A percentile compares a stretch with the other conserved stretches of the same genome.
These are phyloP conservation scores for Penstemon barbatus DNA, from an alignment of 257 asterid genomes.

Conservation along the genomic window DNA sequence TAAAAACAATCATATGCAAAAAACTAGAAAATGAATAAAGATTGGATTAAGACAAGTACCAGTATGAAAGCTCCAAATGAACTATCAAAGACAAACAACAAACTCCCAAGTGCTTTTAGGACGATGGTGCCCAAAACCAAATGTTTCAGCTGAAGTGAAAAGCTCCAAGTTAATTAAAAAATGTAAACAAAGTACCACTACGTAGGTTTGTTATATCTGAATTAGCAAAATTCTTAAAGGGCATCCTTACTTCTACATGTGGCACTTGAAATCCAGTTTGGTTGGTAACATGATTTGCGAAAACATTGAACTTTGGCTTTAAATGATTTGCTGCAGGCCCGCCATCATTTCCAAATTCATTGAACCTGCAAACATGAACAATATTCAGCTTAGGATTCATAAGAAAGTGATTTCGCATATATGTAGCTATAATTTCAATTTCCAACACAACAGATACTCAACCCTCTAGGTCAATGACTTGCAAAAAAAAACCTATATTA, in stretches of 20 bases:
- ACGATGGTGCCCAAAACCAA: constrained; percentile 70
- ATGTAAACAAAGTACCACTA: background rate
- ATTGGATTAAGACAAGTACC: constrained; percentile 39
- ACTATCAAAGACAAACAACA: constrained; percentile 80
- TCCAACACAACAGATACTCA: no score
- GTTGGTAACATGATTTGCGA: constrained; percentile 61
- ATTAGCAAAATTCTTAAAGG: background rate
- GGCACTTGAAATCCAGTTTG: constrained; percentile 67
- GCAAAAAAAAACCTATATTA: background rate
- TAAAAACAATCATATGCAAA: constrained; percentile 5
- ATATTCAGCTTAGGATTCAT: background rate
- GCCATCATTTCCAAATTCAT: constrained; percentile 81
- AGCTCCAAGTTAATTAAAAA: constrained; percentile 21
- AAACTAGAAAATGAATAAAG: background rate
- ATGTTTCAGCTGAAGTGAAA: constrained; percentile 59
- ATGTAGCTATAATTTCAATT: background rate
- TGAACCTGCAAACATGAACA: constrained; percentile 50
- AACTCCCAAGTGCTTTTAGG: constrained; percentile 76
- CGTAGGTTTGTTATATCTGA: background rate
- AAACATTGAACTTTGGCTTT: constrained; percentile 64
- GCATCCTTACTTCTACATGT: constrained; percentile 66
- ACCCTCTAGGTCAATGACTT: background rate
- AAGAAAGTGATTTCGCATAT: background rate
- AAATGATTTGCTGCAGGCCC: constrained; percentile 79
- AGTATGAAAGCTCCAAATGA: constrained; percentile 79